Percentiles rank a stretch among this genome's conserved stretches.
Evolutionary conservation across 2,329 filamentous ascomycete species (phyloP).

Genomic region (Macrophomina tecta): DNA sequence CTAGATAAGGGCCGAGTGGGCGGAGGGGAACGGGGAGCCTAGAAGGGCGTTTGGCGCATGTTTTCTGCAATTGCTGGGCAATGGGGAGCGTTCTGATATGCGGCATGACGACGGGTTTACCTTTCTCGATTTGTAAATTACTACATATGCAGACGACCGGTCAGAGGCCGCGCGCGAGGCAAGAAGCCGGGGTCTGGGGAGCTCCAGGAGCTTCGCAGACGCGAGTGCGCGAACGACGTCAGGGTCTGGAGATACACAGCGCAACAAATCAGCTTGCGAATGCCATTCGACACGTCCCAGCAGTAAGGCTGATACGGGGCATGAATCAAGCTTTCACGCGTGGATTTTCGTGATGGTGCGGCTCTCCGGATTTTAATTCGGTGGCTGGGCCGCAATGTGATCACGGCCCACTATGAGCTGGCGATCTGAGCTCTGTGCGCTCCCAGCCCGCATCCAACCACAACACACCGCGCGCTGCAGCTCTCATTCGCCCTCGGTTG

Average conservation of each 20-base stretch:
- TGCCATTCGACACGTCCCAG: background rate
- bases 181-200: conserved; percentile 1
- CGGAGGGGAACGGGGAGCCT: background rate
- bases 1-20: conserved; percentile 13
- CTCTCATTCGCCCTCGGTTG: conserved; percentile 27
- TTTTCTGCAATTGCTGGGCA: conserved; percentile 17
- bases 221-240: conserved; percentile 13
- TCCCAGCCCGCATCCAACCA: conserved; percentile 23
- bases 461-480: conserved; percentile 22
- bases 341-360: conserved; percentile 18
- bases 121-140: conserved; percentile 25
- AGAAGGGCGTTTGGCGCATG: conserved; percentile 28
- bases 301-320: conserved; percentile 12
- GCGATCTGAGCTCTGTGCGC: conserved; percentile 23
- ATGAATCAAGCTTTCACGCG: conserved; percentile 18
- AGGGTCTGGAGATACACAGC: conserved; percentile 16
- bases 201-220: background rate
- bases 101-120: conserved; percentile 19
- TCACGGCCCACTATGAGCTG: conserved; percentile 6
- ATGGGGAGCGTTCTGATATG: conserved; percentile 19
- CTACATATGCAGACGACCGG: conserved; percentile 27
- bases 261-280: background rate
- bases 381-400: conserved; percentile 17
- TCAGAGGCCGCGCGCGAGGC: conserved; percentile 16
- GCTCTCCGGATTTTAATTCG: conserved; percentile 27